Evolutionary conservation across 2,329 filamentous ascomycete genomes (phyloP).

Genomic region (Alternaria gansuensis): DNA sequence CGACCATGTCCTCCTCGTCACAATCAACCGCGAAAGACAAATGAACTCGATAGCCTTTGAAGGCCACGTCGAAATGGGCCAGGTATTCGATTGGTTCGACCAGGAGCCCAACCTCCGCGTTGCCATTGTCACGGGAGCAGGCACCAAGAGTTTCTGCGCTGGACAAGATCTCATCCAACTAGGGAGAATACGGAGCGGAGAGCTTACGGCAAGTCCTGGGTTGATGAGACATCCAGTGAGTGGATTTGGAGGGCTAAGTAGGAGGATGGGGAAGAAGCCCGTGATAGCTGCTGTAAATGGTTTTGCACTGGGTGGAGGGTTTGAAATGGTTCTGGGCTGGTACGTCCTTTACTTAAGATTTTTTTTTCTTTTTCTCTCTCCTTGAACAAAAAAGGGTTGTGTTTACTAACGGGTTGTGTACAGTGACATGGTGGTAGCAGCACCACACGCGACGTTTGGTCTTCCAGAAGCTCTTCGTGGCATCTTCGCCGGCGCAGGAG

Average conservation of each 20-base stretch:
- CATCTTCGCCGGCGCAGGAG: constrained; percentile 64
- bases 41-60: constrained; percentile 58
- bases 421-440: constrained; percentile 64
- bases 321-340: constrained; percentile 66
- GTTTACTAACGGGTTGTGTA: constrained; percentile 16
- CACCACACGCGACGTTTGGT: constrained; percentile 61
- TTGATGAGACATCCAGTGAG: constrained; percentile 54
- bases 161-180: constrained; percentile 64
- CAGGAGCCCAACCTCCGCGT: constrained; percentile 59
- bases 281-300: constrained; percentile 69
- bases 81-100: constrained; percentile 65
- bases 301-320: constrained; percentile 65
- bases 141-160: constrained; percentile 64
- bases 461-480: constrained; percentile 65
- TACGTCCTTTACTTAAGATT: constrained; percentile 38
- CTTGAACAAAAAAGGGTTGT: neutral
- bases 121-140: constrained; percentile 60
- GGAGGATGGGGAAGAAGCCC: constrained; percentile 67
- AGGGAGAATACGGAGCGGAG: constrained; percentile 43
- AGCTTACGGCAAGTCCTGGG: constrained; percentile 36
- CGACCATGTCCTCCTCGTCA: constrained; percentile 61
- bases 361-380: neutral
- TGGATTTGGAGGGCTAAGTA: constrained; percentile 66
- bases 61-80: constrained; percentile 60
- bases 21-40: constrained; percentile 60